Evolutionary conservation across 2,329 filamentous ascomycete genomes (phyloP).

Genomic region (Penicillium expansum): DNA sequence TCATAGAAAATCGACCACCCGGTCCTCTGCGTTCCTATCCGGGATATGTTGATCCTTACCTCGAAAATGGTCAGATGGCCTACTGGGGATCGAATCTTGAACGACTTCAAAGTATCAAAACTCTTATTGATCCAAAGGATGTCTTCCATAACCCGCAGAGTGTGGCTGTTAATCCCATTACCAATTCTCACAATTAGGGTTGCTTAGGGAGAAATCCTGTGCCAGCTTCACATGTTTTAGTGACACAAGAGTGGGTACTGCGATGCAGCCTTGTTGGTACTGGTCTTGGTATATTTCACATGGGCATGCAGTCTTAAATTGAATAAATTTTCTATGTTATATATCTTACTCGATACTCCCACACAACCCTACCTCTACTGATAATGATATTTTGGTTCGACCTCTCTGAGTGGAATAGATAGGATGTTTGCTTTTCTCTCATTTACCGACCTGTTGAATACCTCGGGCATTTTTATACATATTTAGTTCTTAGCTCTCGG

Average conservation of each 20-base stretch:
- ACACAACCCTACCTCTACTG: no score
- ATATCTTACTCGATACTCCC: no score
- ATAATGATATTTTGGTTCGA: no score
- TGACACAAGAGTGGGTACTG: not conserved
- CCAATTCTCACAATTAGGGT: not conserved
- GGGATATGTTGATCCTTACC: constrained; percentile 59
- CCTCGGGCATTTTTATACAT: no score
- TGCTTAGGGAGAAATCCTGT: not conserved
- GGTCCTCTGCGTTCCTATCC: constrained; percentile 55
- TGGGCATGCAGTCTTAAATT: not conserved
- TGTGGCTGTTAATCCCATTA: constrained; percentile 15
- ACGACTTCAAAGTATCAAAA: constrained; percentile 51
- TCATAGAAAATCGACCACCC: constrained; percentile 32
- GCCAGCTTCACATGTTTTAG: not conserved
- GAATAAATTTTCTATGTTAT: no score
- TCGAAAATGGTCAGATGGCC: constrained; percentile 47
- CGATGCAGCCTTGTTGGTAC: not conserved
- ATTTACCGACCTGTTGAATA: no score
- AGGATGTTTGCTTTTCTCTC: no score
- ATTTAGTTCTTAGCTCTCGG: no score
- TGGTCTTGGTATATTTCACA: not conserved
- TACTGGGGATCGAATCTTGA: constrained; percentile 58
- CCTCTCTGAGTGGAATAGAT: no score
- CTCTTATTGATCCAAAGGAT: constrained; percentile 52
- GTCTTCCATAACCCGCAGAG: constrained; percentile 61